Evolutionary conservation across 257 asterid genomes (phyloP).

Genomic region (Sherardia arvensis): DNA sequence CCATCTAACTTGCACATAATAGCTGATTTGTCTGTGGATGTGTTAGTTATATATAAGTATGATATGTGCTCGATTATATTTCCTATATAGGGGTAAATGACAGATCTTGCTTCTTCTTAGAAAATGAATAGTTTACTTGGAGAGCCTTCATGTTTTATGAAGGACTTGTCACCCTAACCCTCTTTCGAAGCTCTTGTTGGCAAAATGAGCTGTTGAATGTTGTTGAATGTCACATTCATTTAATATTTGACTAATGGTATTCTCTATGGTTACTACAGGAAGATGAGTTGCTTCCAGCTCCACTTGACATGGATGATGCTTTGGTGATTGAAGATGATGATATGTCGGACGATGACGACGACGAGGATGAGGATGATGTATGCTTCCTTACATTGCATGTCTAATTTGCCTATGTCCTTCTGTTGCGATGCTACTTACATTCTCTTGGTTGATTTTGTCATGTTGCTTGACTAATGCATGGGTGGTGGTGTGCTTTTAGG

Average conservation of each 20-base stretch:
- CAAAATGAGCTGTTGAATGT: neutral
- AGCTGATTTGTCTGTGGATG: neutral
- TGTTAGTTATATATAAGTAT: neutral
- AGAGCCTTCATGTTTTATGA: neutral
- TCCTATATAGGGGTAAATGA: too few species aligned
- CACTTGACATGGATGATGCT: conserved; percentile 76
- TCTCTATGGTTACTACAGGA: conserved; percentile 44
- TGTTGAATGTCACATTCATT: neutral
- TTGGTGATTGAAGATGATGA: conserved; percentile 96
- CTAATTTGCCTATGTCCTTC: neutral
- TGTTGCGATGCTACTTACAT: neutral
- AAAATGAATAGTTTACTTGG: too few species aligned
- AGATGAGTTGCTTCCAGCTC: conserved; percentile 78
- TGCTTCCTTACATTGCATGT: conserved; percentile 5
- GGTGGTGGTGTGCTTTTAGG: neutral
- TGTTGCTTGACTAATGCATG: neutral
- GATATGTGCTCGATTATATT: too few species aligned
- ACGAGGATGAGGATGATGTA: conserved; percentile 80
- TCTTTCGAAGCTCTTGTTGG: neutral
- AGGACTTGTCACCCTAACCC: neutral
- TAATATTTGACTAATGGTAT: neutral
- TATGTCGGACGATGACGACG: conserved; percentile 82
- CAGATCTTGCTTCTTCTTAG: neutral
- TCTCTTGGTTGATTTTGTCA: neutral
- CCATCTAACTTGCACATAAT: neutral